Evolutionary conservation across 371 early-diverging fungal genomes (phyloP).

Genomic region (Mucor circinelloides): DNA sequence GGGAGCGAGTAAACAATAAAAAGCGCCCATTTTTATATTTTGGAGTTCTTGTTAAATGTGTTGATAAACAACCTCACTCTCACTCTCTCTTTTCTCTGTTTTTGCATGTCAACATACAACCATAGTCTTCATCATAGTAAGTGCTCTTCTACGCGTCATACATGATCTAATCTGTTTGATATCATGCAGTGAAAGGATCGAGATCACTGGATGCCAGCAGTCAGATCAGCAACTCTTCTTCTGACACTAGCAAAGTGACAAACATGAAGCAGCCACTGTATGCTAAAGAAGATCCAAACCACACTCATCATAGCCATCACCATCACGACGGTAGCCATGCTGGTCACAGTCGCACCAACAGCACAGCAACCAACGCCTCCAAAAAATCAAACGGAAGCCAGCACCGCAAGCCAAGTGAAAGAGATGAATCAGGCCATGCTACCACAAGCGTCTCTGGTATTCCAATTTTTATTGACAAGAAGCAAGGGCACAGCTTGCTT

Average conservation of each 20-base stretch:
- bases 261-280: slow-evolving; percentile 1
- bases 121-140: slow-evolving; percentile 7
- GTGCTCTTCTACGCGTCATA: neutral
- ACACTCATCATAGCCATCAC: neutral
- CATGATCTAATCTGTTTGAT: neutral
- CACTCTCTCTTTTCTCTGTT: neutral
- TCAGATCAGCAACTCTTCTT: neutral
- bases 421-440: slow-evolving; percentile 3
- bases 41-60: neutral
- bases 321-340: neutral
- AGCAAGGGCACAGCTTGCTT: neutral
- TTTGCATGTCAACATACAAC: neutral
- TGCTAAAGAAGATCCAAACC: neutral
- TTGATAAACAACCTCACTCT: neutral
- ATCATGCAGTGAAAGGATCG: slow-evolving; percentile 11
- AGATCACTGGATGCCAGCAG: slow-evolving; percentile 9
- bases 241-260: slow-evolving; percentile 11
- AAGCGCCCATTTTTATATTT: neutral
- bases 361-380: neutral
- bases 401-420: neutral
- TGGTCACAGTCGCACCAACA: neutral
- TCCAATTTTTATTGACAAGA: slow-evolving; percentile 11
- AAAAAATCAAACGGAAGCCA: neutral
- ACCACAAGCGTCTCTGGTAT: slow-evolving; percentile 7
- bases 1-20: neutral